Conservation (phyloP, 257 asterid genomes). For the Perilla frutescens region DNA sequence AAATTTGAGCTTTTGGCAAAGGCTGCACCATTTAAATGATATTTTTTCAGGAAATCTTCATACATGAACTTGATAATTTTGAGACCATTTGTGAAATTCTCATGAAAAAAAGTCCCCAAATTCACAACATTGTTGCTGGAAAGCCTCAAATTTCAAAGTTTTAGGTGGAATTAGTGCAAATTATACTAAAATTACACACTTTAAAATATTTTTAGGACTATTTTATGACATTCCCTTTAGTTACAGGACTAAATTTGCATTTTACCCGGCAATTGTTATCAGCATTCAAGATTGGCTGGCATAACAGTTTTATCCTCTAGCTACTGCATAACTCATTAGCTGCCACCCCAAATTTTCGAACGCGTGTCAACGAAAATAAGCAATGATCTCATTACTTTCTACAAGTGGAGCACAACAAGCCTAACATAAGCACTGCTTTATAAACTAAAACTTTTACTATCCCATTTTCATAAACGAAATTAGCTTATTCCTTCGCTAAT, state of each 20-base stretch:
- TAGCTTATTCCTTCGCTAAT: background rate
- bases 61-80: too few relatives aligned
- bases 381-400: background rate
- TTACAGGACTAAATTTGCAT: background rate
- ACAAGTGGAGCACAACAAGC: background rate
- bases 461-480: background rate
- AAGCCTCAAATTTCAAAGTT: background rate
- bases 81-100: too few relatives aligned
- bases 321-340: background rate
- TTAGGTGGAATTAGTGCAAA: background rate
- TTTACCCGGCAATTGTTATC: background rate
- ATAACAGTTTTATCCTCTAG: background rate
- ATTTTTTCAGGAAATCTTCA: background rate
- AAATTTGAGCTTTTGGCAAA: too few relatives aligned
- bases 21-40: too few relatives aligned
- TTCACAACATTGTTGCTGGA: background rate
- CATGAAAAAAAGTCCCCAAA: background rate
- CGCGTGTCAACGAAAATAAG: background rate
- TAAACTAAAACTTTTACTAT: background rate
- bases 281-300: background rate
- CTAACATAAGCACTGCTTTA: background rate
- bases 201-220: background rate
- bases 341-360: background rate
- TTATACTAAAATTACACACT: background rate
- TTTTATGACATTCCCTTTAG: background rate